A percentile compares a stretch with the other conserved stretches of the same genome.
Conservation (phyloP, 1,139 yeast genomes). For the Wickerhamomyces sp. region DNA sequence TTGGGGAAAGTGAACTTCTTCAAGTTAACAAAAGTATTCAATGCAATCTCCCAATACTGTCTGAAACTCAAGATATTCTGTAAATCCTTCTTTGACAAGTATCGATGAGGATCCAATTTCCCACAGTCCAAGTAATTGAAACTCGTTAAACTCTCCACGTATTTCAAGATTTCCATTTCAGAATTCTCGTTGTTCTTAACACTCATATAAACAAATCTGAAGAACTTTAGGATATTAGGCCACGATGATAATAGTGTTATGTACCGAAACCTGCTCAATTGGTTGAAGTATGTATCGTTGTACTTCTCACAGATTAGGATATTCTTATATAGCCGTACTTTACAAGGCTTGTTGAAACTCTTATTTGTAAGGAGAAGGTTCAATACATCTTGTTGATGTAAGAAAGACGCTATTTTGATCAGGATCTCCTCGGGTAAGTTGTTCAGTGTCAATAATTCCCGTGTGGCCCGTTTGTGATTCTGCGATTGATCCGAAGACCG, state of each 20-base stretch:
- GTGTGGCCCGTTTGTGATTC: too few relatives aligned
- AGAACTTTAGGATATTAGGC: conserved; percentile 15
- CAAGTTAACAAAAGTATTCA: conserved; percentile 11
- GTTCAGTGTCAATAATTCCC: too few relatives aligned
- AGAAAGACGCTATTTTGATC: conserved; percentile 6
- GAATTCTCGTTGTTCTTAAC: not conserved
- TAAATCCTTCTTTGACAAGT: conserved; percentile 10
- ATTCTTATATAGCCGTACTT: conserved; percentile 15
- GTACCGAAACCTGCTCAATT: conserved; percentile 8
- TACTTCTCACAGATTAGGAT: conserved; percentile 20
- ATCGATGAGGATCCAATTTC: conserved; percentile 14
- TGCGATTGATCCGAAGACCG: too few relatives aligned
- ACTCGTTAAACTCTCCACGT: conserved; percentile 16
- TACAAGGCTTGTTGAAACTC: conserved; percentile 11
- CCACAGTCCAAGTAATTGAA: conserved; percentile 20
- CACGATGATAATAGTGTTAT: conserved; percentile 19
- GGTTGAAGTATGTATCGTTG: conserved; percentile 16
- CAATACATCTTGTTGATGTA: conserved; percentile 15
- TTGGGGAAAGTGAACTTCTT: conserved; percentile 13
- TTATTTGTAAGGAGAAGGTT: conserved; percentile 11
- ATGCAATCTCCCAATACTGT: conserved; percentile 18
- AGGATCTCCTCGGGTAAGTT: conserved; percentile 19
- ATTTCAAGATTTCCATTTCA: conserved; percentile 6
- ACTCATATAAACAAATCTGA: conserved; percentile 10
- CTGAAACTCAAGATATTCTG: conserved; percentile 13